Evolutionary conservation across 2,329 filamentous ascomycete genomes (phyloP).

Genomic region (Pestalotiopsis sp.): DNA sequence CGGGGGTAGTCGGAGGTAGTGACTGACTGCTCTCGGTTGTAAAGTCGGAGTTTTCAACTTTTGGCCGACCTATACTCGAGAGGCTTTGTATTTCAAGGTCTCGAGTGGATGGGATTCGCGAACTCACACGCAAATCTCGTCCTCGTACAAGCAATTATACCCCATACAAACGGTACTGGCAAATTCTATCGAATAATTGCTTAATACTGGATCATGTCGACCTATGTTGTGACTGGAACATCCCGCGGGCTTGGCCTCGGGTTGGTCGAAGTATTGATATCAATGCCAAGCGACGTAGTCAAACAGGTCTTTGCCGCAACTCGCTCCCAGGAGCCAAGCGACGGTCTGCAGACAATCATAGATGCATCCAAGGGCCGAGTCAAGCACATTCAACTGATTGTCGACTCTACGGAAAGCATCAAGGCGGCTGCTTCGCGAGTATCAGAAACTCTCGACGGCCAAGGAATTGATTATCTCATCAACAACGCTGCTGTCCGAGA

Average conservation of each 20-base stretch:
- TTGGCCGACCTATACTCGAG: not conserved
- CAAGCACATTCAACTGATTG: not conserved
- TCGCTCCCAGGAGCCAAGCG: not conserved
- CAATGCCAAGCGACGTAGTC: not conserved
- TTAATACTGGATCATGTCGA: not conserved
- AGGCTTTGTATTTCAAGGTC: not conserved
- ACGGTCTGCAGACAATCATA: not conserved
- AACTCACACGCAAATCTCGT: too few species aligned
- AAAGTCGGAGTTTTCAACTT: not conserved
- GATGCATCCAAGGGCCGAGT: not conserved
- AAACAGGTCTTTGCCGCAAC: not conserved
- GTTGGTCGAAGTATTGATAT: not conserved
- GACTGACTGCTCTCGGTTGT: not conserved
- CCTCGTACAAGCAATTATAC: too few species aligned
- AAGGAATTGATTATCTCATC: slow-evolving; percentile 15
- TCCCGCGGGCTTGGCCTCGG: not conserved
- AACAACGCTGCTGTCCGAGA: slow-evolving; percentile 18
- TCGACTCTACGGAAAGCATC: not conserved
- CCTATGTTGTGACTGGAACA: not conserved
- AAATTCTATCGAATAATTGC: not conserved
- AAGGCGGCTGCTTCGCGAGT: not conserved
- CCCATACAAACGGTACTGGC: not conserved
- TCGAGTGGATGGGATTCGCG: not conserved
- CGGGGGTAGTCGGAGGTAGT: not conserved
- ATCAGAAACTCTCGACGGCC: not conserved